A percentile compares a stretch with the other conserved stretches of the same genome.
Evolutionary conservation across 805 yeast genomes (phyloP).

Genomic region (Wickerhamomyces canadensis): DNA sequence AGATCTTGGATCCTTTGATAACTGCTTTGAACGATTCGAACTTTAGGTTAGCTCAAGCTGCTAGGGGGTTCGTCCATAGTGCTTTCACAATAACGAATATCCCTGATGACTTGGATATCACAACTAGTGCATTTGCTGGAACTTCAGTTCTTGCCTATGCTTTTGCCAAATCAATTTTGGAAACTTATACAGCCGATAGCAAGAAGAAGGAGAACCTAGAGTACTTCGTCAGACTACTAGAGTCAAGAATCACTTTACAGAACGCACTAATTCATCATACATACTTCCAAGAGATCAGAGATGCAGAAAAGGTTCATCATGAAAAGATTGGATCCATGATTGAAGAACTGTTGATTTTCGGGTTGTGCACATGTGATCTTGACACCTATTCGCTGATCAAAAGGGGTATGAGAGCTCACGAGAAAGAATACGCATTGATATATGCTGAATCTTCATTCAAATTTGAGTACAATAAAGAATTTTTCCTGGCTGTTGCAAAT

Average conservation of each 20-base stretch:
- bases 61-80: slow-evolving; percentile 30
- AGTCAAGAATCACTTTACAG: slow-evolving; percentile 29
- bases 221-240: slow-evolving; percentile 34
- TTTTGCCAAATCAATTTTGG: slow-evolving; percentile 31
- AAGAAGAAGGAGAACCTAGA: slow-evolving; percentile 32
- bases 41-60: slow-evolving; percentile 28
- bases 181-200: slow-evolving; percentile 23
- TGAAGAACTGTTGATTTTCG: slow-evolving; percentile 47
- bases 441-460: slow-evolving; percentile 21
- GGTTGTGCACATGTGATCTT: slow-evolving; percentile 44
- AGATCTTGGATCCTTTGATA: slow-evolving; percentile 30
- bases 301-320: slow-evolving; percentile 26
- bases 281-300: slow-evolving; percentile 17
- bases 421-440: slow-evolving; percentile 22
- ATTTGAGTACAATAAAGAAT: slow-evolving; percentile 27
- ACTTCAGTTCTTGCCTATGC: slow-evolving; percentile 32
- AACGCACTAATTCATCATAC: slow-evolving; percentile 22
- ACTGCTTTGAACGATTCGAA: slow-evolving; percentile 34
- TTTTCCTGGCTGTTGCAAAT: slow-evolving; percentile 39
- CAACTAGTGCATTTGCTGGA: slow-evolving; percentile 33
- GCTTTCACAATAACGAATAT: slow-evolving; percentile 28
- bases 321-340: slow-evolving; percentile 31
- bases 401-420: slow-evolving; percentile 30
- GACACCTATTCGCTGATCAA: slow-evolving; percentile 45
- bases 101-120: slow-evolving; percentile 23